Evolutionary conservation across 176 grass and related monocot species (phyloP).

Genomic region (Carex parvula): DNA sequence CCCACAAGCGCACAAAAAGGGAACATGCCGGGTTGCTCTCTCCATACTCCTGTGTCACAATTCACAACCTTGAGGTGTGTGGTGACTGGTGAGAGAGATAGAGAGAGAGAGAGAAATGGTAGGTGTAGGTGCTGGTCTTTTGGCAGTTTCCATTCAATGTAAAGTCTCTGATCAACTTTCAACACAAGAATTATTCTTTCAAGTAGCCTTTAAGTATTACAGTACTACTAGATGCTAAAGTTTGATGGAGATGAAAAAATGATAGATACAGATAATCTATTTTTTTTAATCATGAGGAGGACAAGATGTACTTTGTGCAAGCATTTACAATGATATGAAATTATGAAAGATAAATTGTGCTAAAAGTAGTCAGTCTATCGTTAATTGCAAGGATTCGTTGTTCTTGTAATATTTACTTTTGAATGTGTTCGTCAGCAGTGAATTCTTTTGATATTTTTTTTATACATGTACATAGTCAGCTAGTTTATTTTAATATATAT

Average conservation of each 20-base stretch:
- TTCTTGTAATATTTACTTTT: too few relatives aligned
- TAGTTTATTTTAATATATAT: background rate
- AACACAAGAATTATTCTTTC: background rate
- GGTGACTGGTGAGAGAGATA: background rate
- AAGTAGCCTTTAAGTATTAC: background rate
- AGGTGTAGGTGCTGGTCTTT: slow-evolving; percentile 4
- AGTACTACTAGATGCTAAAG: too few relatives aligned
- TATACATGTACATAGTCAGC: background rate
- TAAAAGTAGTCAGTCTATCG: too few relatives aligned
- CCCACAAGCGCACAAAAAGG: background rate
- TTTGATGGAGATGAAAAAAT: too few relatives aligned
- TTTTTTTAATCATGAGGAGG: background rate
- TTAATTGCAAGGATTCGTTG: too few relatives aligned
- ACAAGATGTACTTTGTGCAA: background rate
- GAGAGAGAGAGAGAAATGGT: background rate
- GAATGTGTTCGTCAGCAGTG: too few relatives aligned
- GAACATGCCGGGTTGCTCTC: slow-evolving; percentile 17
- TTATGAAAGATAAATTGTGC: background rate
- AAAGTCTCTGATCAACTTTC: background rate
- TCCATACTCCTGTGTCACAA: slow-evolving; percentile 19
- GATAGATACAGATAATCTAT: background rate
- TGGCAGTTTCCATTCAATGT: slow-evolving; percentile 12
- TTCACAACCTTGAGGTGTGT: background rate
- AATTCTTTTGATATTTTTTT: too few relatives aligned
- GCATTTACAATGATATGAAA: background rate